These are phyloP conservation scores for Apium graveolens DNA, from an alignment of 129 eudicot genomes.

Conservation along the genomic window DNA sequence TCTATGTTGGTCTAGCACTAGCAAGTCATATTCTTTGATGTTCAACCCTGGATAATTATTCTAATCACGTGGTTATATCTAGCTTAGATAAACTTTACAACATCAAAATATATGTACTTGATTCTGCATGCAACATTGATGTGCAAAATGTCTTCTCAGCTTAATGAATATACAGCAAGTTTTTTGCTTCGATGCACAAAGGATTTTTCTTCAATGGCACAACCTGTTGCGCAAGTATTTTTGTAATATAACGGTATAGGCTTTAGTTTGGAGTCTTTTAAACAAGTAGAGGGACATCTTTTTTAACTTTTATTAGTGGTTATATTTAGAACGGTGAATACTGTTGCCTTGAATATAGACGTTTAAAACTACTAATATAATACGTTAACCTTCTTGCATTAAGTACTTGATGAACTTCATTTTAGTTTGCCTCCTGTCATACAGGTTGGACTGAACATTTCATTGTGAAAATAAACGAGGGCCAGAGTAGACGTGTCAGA, in stretches of 20 bases:
- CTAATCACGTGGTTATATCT: neutral
- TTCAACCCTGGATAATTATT: neutral
- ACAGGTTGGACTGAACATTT: constrained; percentile 77
- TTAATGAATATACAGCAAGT: neutral
- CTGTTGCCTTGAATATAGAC: neutral
- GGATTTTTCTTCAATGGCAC: neutral
- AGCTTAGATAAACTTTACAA: neutral
- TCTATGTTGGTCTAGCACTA: neutral
- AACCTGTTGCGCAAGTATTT: neutral
- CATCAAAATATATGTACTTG: neutral
- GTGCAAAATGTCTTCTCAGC: neutral
- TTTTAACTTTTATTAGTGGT: neutral
- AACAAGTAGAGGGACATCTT: neutral
- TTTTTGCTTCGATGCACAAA: neutral
- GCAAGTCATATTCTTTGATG: constrained; percentile 1
- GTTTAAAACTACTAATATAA: neutral
- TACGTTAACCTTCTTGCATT: neutral
- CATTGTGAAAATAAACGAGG: constrained; percentile 73
- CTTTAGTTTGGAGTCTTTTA: neutral
- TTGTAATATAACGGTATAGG: neutral
- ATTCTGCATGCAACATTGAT: neutral
- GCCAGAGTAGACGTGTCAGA: constrained; percentile 59
- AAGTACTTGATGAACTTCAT: neutral
- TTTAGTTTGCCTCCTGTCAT: neutral
- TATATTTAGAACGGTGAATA: neutral